Evolutionary conservation across 208 protist species (phyloP).

Genomic region (Trypanosoma congolense): DNA sequence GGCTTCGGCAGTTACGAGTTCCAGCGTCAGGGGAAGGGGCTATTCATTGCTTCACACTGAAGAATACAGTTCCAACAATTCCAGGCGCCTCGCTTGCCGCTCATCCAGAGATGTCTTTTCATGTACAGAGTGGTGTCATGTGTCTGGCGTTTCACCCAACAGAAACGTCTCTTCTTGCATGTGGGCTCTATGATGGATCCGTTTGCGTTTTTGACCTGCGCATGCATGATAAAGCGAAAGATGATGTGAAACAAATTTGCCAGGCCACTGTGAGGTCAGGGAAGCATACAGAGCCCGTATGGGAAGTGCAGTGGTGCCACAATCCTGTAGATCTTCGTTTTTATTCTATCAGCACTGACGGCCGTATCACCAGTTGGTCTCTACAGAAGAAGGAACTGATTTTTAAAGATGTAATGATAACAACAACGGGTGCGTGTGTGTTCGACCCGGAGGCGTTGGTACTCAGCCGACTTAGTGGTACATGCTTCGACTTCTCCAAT

Average conservation of each 20-base stretch:
- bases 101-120: slow-evolving; percentile 92
- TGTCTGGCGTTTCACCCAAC: slow-evolving; percentile 94
- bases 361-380: slow-evolving; percentile 93
- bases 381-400: slow-evolving; percentile 94
- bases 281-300: slow-evolving; percentile 97
- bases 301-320: slow-evolving; percentile 87
- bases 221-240: slow-evolving; percentile 38
- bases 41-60: slow-evolving; percentile 96
- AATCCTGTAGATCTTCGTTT: slow-evolving; percentile 80
- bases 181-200: slow-evolving; percentile 95
- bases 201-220: slow-evolving; percentile 94
- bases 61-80: slow-evolving; percentile 91
- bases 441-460: slow-evolving; percentile 82
- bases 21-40: slow-evolving; percentile 91
- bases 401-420: slow-evolving; percentile 90
- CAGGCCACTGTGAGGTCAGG: slow-evolving; percentile 90
- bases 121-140: slow-evolving; percentile 92
- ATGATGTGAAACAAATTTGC: slow-evolving; percentile 80
- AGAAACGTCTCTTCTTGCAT: slow-evolving; percentile 87
- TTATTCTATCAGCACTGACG: slow-evolving; percentile 95
- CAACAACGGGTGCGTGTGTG: slow-evolving; percentile 61
- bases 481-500: slow-evolving; percentile 95
- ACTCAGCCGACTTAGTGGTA: slow-evolving; percentile 90
- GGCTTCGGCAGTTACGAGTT: slow-evolving; percentile 98
- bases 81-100: slow-evolving; percentile 48